Evolutionary conservation across 768 basidiomycete species (phyloP).

Genomic region (Lactifluus rugatus): DNA sequence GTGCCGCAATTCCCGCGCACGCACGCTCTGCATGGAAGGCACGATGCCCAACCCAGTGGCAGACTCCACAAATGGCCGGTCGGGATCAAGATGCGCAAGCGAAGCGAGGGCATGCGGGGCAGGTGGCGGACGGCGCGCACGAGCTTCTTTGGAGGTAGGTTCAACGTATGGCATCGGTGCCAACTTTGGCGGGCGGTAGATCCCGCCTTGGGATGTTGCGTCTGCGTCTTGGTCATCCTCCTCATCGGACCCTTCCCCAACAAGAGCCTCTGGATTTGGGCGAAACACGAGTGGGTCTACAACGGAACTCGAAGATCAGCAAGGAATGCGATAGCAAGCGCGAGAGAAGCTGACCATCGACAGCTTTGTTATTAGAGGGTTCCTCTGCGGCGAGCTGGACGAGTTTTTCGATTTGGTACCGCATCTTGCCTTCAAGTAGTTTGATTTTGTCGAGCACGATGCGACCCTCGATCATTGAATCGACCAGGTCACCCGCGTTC

Average conservation of each 20-base stretch:
- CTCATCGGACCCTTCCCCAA: slow-evolving; percentile 32
- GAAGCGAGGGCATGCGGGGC: slow-evolving; percentile 55
- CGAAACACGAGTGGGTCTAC: slow-evolving; percentile 86
- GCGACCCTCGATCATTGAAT: slow-evolving; percentile 68
- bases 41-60: slow-evolving; percentile 61
- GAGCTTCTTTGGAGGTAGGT: slow-evolving; percentile 38
- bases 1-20: slow-evolving; percentile 69
- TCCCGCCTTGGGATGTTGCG: slow-evolving; percentile 31
- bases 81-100: slow-evolving; percentile 41
- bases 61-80: slow-evolving; percentile 59
- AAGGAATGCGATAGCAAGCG: neutral
- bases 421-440: slow-evolving; percentile 75
- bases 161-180: slow-evolving; percentile 84
- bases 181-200: slow-evolving; percentile 80
- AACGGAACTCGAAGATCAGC: slow-evolving; percentile 1
- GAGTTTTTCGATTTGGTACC: slow-evolving; percentile 94
- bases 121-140: slow-evolving; percentile 42
- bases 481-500: slow-evolving; percentile 65
- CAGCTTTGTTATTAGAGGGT: slow-evolving; percentile 30
- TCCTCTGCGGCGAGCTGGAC: slow-evolving; percentile 64
- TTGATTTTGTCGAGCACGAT: slow-evolving; percentile 84
- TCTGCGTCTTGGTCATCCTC: slow-evolving; percentile 27
- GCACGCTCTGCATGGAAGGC: slow-evolving; percentile 49
- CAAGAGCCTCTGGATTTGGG: slow-evolving; percentile 75
- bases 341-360: slow-evolving; percentile 46